These are phyloP conservation scores for Talaromyces sp. DNA, from an alignment of 2,329 filamentous ascomycete genomes.

Conservation along the genomic window DNA sequence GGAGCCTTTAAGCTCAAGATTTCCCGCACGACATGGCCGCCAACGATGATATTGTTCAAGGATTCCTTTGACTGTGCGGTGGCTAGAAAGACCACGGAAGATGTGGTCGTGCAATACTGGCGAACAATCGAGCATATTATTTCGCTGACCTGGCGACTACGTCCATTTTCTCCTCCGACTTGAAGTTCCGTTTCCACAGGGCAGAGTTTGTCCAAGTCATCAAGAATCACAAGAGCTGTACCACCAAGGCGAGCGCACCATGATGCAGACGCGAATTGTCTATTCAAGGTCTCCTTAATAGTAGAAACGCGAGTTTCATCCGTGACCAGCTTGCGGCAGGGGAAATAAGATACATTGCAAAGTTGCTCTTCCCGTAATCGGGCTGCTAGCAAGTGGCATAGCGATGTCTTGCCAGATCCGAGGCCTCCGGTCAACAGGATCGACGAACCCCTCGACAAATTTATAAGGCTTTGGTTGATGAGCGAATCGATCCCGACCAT, in stretches of 20 bases:
- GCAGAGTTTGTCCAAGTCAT: constrained; percentile 89
- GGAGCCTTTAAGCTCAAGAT: constrained; percentile 86
- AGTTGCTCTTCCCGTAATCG: constrained; percentile 66
- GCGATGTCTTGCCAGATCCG: constrained; percentile 81
- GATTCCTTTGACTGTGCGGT: constrained; percentile 92
- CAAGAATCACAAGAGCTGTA: constrained; percentile 75
- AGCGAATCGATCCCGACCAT: constrained; percentile 82
- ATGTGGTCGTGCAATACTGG: constrained; percentile 75
- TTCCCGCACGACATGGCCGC: constrained; percentile 86
- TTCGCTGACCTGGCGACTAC: constrained; percentile 89
- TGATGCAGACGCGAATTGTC: constrained; percentile 79
- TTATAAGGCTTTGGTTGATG: constrained; percentile 65
- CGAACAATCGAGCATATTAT: constrained; percentile 74
- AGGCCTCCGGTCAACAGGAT: constrained; percentile 83
- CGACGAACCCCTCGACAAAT: constrained; percentile 79
- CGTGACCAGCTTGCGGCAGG: constrained; percentile 79
- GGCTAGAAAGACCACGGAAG: constrained; percentile 77
- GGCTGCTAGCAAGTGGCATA: constrained; percentile 71
- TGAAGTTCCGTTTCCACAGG: constrained; percentile 92
- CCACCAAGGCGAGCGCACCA: constrained; percentile 89
- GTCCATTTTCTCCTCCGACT: constrained; percentile 85
- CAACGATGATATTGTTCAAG: constrained; percentile 82
- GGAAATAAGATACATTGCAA: constrained; percentile 79
- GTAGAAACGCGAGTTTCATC: constrained; percentile 85
- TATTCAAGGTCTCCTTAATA: constrained; percentile 80